Base-by-base conservation (phyloP, 768 basidiomycete species). In the Peribolospora baueri region DNA sequence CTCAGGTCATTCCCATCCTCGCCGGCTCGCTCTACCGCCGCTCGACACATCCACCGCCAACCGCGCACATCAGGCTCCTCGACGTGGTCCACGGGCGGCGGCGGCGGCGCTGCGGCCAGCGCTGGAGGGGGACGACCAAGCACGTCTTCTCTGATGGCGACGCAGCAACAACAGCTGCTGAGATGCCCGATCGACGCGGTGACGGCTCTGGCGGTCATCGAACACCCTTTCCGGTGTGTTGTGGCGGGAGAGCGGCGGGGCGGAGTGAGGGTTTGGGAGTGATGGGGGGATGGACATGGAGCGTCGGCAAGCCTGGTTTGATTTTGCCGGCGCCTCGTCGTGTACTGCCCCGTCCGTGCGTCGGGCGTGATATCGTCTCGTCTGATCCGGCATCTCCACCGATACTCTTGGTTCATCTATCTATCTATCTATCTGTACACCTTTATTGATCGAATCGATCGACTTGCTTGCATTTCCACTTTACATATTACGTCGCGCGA, bases 211-310 rank as follows among this genome's bases (percentile, higher is more conserved):
- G 78, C 78, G 0, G 83, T 81, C 59, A 78, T 98, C 53, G 86
- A 93, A 59, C 81, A 88, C 0, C 87, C 91, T 1, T 95, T 95
- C 68, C 75, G 84, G 54, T 87, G 86, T 37, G 84, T 93, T 49
- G 76, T 95, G n/a, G 87, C 82, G 59, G 91, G 83, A 2, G 91
- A 97, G 65, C 74, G 85, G 50, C 74, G 80, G 25, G 93, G 93
- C 3, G 79, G 80, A 14, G 74, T 97, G 60, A 95, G 93, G 66
- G 82, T 93, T 0, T 97, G 69, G 64, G 60, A 63, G 42, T 64
- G 50, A 48, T n/a, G 3, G 8, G n/a, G 7, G 14, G 53, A 25
- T 38, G 51, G n/a, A 42, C 4, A 25, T 8, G 13, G 43, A 14
- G n/a, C 7, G 7, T 13, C 48, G 11, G 48, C 36, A 50, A 25